Evolutionary conservation across 129 eudicot species (phyloP).

Genomic region (Glebionis coronaria): DNA sequence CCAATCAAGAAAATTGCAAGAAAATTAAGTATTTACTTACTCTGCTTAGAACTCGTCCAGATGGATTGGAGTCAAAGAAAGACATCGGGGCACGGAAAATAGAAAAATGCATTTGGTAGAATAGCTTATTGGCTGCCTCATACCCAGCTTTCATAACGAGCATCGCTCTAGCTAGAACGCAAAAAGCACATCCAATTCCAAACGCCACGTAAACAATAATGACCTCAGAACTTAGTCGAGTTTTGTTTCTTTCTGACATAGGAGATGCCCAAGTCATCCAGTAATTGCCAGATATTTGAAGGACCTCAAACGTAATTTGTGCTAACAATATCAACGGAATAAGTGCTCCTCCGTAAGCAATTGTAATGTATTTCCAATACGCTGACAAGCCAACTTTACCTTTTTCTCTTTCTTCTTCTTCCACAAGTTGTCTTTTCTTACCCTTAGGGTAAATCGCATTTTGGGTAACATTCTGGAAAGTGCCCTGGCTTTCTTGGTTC

Average conservation of each 20-base stretch:
- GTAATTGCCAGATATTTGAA: constrained; percentile 75
- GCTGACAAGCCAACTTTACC: constrained; percentile 63
- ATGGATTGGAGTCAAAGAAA: constrained; percentile 90
- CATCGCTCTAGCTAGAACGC: constrained; percentile 52
- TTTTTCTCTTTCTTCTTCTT: constrained; percentile 89
- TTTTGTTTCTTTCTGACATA: constrained; percentile 38
- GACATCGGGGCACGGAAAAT: constrained; percentile 96
- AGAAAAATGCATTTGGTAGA: constrained; percentile 70
- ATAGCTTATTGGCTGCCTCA: constrained; percentile 64
- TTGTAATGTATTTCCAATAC: constrained; percentile 84
- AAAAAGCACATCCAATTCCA: constrained; percentile 71
- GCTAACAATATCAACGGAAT: constrained; percentile 69
- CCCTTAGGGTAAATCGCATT: constrained; percentile 23
- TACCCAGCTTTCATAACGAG: constrained; percentile 51
- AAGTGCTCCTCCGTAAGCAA: constrained; percentile 77
- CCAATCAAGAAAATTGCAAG: background rate
- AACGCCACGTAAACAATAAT: constrained; percentile 64
- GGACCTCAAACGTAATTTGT: constrained; percentile 55
- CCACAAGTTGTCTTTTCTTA: constrained; percentile 65
- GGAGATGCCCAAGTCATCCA: constrained; percentile 98
- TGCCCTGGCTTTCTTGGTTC: constrained; percentile 1
- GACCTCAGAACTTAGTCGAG: constrained; percentile 51
- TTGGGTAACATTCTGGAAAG: background rate
- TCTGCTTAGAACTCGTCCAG: constrained; percentile 76
- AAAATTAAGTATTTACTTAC: constrained; percentile 37